Percentiles rank a stretch among this genome's conserved stretches.
Evolutionary conservation across 805 yeast species (phyloP).

Genomic region (Hanseniaspora nectarophila): DNA sequence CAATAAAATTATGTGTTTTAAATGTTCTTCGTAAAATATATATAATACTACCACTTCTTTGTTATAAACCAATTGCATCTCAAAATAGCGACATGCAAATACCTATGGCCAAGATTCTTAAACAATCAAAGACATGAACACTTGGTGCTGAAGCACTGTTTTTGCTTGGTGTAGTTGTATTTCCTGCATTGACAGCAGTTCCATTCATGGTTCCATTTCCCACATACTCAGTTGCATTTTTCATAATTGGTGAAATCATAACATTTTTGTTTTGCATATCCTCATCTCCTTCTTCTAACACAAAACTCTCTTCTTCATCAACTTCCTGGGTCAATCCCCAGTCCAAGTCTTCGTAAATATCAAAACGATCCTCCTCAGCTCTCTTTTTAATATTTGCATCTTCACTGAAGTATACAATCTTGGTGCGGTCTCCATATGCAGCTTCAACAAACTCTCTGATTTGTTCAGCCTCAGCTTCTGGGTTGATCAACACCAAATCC

Average conservation of each 20-base stretch:
- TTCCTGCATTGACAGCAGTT: not conserved
- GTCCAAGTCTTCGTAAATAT: not conserved
- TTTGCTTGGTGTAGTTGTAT: not conserved
- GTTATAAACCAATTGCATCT: too few species aligned
- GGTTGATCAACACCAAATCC: not conserved
- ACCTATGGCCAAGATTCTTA: not conserved
- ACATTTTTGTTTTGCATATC: not conserved
- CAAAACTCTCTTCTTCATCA: not conserved
- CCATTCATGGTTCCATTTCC: not conserved
- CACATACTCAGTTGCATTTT: not conserved
- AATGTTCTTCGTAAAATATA: too few species aligned
- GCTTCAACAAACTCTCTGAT: constrained; percentile 1
- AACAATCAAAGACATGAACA: not conserved
- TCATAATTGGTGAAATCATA: not conserved
- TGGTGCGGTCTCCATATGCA: not conserved
- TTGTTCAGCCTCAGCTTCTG: not conserved
- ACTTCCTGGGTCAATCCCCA: not conserved
- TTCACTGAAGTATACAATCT: not conserved
- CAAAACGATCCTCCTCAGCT: not conserved
- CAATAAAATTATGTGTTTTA: too few species aligned
- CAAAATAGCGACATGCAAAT: not conserved
- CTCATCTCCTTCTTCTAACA: not conserved
- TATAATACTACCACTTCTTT: too few species aligned
- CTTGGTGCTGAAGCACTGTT: not conserved
- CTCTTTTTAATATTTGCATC: not conserved